Evolutionary conservation across 1,284 basidiomycete genomes (phyloP).

Genomic region (Polyporus tsugae): DNA sequence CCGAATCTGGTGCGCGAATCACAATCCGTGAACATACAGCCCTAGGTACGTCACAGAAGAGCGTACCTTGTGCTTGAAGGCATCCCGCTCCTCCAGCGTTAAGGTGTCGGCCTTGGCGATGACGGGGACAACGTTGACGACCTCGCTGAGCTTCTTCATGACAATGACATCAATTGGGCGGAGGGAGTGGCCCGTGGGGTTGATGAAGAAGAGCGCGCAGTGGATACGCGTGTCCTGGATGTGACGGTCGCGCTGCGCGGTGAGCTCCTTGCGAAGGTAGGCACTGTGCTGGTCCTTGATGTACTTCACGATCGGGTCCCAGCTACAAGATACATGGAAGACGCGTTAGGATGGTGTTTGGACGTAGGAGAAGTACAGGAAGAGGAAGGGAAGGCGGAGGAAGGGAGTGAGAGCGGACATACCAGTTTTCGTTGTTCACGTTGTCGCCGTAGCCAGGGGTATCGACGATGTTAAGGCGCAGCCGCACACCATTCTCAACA

Average conservation of each 20-base stretch:
- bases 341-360: slow-evolving; percentile 11
- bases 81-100: slow-evolving; percentile 91
- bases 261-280: slow-evolving; percentile 98
- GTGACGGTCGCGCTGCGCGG: slow-evolving; percentile 97
- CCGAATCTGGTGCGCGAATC: slow-evolving; percentile 68
- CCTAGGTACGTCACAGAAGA: neutral
- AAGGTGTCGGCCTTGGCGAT: slow-evolving; percentile 98
- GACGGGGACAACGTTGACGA: slow-evolving; percentile 98
- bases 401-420: slow-evolving; percentile 42
- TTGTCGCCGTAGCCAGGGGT: slow-evolving; percentile 99
- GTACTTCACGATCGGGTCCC: slow-evolving; percentile 99
- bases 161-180: slow-evolving; percentile 97
- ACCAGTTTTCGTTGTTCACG: slow-evolving; percentile 99
- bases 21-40: neutral
- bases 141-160: slow-evolving; percentile 98
- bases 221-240: slow-evolving; percentile 99
- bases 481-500: slow-evolving; percentile 94
- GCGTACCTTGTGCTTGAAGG: slow-evolving; percentile 89
- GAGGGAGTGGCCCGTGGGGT: slow-evolving; percentile 93
- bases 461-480: slow-evolving; percentile 98
- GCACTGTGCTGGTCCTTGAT: slow-evolving; percentile 99
- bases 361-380: slow-evolving; percentile 14
- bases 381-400: slow-evolving; percentile 6
- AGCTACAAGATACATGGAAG: slow-evolving; percentile 57
- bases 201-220: slow-evolving; percentile 99